Conservation (phyloP, 169 alveolate species). For the Plasmodium chabaudi region DNA sequence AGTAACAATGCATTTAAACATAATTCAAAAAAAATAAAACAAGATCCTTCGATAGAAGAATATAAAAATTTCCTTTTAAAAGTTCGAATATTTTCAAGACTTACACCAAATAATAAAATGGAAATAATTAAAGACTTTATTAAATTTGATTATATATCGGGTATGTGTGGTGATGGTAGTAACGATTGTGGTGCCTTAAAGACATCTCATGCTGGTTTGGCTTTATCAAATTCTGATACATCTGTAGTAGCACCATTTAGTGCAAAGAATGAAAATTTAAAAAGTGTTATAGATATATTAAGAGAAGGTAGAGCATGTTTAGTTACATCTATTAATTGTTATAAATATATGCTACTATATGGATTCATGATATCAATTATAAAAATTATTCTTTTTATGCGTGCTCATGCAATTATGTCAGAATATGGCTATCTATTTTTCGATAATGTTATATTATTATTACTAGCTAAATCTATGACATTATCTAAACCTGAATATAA, state of each 20-base stretch:
- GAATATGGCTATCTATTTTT: constrained; percentile 89
- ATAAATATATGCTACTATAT: constrained; percentile 91
- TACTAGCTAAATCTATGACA: constrained; percentile 87
- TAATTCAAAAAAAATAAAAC: too few species aligned
- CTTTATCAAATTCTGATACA: constrained; percentile 90
- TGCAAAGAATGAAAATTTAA: constrained; percentile 86
- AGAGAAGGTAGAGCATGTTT: constrained; percentile 93
- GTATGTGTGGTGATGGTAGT: constrained; percentile 96
- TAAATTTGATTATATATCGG: constrained; percentile 88
- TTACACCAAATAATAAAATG: constrained; percentile 91
- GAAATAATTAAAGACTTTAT: constrained; percentile 88
- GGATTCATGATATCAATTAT: constrained; percentile 91
- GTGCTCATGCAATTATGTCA: constrained; percentile 87
- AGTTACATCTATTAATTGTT: constrained; percentile 91
- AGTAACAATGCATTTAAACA: too few species aligned
- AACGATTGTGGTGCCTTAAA: constrained; percentile 95
- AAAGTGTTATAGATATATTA: constrained; percentile 88
- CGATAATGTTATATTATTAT: constrained; percentile 85
- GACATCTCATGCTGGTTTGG: constrained; percentile 94
- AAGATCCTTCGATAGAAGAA: background rate
- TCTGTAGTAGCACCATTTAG: constrained; percentile 94
- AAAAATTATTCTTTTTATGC: constrained; percentile 85
- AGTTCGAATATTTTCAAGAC: constrained; percentile 84
- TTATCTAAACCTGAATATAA: constrained; percentile 83
- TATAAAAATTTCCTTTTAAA: constrained; percentile 63